Conservation (phyloP, 2,329 filamentous ascomycete genomes). For the Ophiocordyceps polyrhachis-furcata region DNA sequence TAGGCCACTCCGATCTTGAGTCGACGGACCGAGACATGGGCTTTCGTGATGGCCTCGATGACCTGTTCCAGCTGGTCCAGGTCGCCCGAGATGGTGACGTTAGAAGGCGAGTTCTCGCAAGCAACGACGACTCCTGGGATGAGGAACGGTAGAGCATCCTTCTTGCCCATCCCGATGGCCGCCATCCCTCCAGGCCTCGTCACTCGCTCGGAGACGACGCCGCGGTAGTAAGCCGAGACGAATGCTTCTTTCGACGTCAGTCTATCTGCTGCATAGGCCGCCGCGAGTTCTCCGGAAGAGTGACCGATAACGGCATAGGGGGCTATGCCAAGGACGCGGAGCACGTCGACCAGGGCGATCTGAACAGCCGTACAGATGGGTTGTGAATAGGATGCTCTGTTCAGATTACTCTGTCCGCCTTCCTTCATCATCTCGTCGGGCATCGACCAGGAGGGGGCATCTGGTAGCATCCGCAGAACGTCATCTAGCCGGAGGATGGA, state of each 20-base stretch:
- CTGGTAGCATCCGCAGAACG: neutral
- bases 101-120: neutral
- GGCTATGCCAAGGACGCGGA: conserved; percentile 18
- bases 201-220: neutral
- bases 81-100: neutral
- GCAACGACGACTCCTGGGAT: neutral
- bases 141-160: neutral
- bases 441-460: neutral
- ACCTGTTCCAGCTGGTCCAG: neutral
- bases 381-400: conserved; percentile 12
- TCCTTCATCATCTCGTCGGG: neutral
- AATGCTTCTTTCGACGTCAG: neutral
- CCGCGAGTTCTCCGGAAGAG: conserved; percentile 26
- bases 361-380: conserved; percentile 23
- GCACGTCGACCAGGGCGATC: conserved; percentile 22
- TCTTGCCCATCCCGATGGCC: neutral
- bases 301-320: conserved; percentile 22
- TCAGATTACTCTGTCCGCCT: neutral
- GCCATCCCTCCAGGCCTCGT: neutral
- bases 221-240: neutral
- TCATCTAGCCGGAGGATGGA: neutral
- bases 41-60: neutral
- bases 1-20: neutral
- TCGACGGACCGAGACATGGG: neutral
- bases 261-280: conserved; percentile 20